Percentiles rank a stretch among this genome's conserved stretches.
Evolutionary conservation across 1,284 basidiomycete species (phyloP).

Genomic region (Tylopilus orsonianus): DNA sequence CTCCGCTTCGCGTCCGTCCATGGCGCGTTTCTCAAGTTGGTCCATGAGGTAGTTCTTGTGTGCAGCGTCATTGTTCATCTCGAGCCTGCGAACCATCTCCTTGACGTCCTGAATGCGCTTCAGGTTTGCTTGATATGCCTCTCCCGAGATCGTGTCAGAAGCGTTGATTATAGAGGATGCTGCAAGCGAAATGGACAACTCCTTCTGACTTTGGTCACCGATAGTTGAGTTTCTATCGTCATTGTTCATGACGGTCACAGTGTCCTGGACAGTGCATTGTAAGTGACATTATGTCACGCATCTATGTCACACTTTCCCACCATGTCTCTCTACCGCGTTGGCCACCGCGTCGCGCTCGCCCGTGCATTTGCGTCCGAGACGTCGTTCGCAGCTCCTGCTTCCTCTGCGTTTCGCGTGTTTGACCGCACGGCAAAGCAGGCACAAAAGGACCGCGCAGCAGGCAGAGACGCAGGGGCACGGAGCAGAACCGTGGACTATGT

Average conservation of each 20-base stretch:
- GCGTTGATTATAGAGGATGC: conserved; percentile 31
- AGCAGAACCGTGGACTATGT: conserved; percentile 91
- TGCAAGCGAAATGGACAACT: conserved; percentile 19
- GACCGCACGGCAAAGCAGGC: conserved; percentile 81
- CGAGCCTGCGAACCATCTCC: conserved; percentile 26
- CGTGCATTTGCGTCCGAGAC: conserved; percentile 43
- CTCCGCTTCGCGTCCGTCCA: conserved; percentile 38
- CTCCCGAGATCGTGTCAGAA: conserved; percentile 19
- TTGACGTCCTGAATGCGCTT: conserved; percentile 31
- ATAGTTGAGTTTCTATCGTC: conserved; percentile 2
- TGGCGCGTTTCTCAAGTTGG: conserved; percentile 29
- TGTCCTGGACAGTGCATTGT: neutral
- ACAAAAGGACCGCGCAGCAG: conserved; percentile 80
- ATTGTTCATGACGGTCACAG: conserved; percentile 21
- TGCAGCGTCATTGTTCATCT: conserved; percentile 31
- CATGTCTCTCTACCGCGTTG: conserved; percentile 17
- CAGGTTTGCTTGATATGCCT: conserved; percentile 28
- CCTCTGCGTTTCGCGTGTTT: conserved; percentile 79
- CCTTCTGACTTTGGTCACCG: conserved; percentile 10
- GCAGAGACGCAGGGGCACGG: conserved; percentile 51
- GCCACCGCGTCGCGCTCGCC: conserved; percentile 6
- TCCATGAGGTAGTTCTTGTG: conserved; percentile 31
- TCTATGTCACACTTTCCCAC: conserved; percentile 20
- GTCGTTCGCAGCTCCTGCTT: conserved; percentile 36
- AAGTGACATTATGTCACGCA: conserved; percentile 21